phyloP scores from a whole-genome alignment of 441 rosid genomes.

The Melastoma candidum region DNA sequence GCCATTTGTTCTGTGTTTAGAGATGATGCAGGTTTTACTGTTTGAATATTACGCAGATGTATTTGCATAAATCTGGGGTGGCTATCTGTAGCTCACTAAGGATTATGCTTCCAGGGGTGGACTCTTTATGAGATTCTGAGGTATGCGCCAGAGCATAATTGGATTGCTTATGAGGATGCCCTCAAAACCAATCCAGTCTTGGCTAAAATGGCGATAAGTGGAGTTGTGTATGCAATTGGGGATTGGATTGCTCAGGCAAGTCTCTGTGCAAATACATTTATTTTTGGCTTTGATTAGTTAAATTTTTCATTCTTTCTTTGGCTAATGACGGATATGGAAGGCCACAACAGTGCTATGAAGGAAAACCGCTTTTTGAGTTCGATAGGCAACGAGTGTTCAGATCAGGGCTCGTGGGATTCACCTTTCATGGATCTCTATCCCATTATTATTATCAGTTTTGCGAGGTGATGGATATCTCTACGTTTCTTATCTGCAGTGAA shows the following conservation, averaged over 20 bases:
- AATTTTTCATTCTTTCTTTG: slow-evolving; percentile 4
- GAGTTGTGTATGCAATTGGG: slow-evolving; percentile 74
- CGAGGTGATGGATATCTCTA: slow-evolving; percentile 39
- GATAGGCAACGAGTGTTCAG: slow-evolving; percentile 61
- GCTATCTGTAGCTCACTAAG: no score
- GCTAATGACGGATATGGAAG: slow-evolving; percentile 28
- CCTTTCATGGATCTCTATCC: slow-evolving; percentile 92
- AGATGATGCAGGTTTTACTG: no score
- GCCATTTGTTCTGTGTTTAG: no score
- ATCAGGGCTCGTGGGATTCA: slow-evolving; percentile 90
- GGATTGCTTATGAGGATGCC: slow-evolving; percentile 87
- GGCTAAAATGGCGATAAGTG: slow-evolving; percentile 98
- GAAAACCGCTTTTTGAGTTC: slow-evolving; percentile 75
- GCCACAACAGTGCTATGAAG: slow-evolving; percentile 90
- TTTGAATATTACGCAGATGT: no score
- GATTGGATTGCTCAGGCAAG: slow-evolving; percentile 98
- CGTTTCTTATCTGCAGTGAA: not conserved
- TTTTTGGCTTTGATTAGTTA: not conserved
- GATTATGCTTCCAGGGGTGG: slow-evolving; percentile 57
- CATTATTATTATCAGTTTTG: slow-evolving; percentile 89
- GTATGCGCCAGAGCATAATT: slow-evolving; percentile 82
- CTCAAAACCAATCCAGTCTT: slow-evolving; percentile 79
- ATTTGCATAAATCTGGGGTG: no score
- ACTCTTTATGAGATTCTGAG: slow-evolving; percentile 77
- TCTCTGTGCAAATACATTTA: not conserved